Percentiles rank a stretch among this genome's conserved stretches.
Evolutionary conservation across 1,284 basidiomycete species (phyloP).

Genomic region (Moesziomyces globuligerus): DNA sequence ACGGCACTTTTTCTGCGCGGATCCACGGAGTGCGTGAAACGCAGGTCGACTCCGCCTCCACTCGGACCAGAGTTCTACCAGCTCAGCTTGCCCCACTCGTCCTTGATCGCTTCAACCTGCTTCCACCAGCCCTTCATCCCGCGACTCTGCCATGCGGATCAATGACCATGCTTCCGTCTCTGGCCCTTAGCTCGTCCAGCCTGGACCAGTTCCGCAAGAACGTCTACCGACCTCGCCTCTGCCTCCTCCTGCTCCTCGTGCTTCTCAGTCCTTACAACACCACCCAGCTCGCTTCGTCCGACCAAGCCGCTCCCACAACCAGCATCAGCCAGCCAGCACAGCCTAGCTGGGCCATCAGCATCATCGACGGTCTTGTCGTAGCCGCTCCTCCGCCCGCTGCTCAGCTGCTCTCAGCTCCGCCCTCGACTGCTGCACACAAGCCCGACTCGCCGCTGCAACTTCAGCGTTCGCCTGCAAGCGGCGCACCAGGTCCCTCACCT

Average conservation of each 20-base stretch:
- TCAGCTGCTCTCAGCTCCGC: constrained; percentile 1
- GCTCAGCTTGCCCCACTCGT: not conserved
- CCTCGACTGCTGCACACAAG: constrained; percentile 2
- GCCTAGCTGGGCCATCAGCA: constrained; percentile 29
- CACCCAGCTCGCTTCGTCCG: constrained; percentile 24
- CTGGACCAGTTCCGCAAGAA: constrained; percentile 48
- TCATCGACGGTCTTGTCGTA: constrained; percentile 43
- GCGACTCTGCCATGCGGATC: not conserved
- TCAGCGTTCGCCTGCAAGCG: not conserved
- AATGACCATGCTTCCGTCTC: constrained; percentile 31
- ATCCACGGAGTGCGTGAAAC: no score
- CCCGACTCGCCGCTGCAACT: not conserved
- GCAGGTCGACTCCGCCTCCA: no score
- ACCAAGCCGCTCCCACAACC: not conserved
- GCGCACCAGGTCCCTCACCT: constrained; percentile 12
- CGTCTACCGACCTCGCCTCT: constrained; percentile 50
- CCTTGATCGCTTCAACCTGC: no score
- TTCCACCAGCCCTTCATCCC: not conserved
- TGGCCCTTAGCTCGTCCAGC: constrained; percentile 34
- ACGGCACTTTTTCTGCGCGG: no score
- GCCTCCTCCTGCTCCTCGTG: constrained; percentile 44
- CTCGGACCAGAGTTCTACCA: not conserved
- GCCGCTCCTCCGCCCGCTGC: constrained; percentile 24
- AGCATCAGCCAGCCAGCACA: constrained; percentile 34
- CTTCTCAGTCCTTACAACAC: constrained; percentile 42